A percentile compares a stretch with the other conserved stretches of the same genome.
phyloP scores from a whole-genome alignment of 2,329 filamentous ascomycete genomes.

The Aulographum hederae region DNA sequence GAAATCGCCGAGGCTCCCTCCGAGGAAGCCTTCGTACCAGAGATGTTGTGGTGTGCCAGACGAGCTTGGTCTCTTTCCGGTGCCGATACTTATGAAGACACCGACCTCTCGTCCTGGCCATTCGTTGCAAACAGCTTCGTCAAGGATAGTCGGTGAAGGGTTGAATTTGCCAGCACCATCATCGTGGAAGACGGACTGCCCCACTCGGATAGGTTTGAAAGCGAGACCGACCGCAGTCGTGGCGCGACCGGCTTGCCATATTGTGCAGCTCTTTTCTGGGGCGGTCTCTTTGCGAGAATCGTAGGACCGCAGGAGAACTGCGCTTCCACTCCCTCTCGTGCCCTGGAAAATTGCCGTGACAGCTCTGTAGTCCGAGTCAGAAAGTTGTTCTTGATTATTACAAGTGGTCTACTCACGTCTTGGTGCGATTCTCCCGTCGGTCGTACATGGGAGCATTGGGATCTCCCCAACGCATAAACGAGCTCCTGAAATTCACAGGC shows the following conservation, averaged over 20 bases:
- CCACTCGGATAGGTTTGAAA: constrained; percentile 90
- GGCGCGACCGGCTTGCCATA: constrained; percentile 94
- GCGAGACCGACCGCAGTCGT: constrained; percentile 80
- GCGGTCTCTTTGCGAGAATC: constrained; percentile 84
- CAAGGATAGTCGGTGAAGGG: constrained; percentile 65
- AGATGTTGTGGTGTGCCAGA: constrained; percentile 49
- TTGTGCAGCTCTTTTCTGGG: constrained; percentile 81
- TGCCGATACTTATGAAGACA: constrained; percentile 86
- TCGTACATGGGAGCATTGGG: constrained; percentile 81
- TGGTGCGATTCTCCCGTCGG: constrained; percentile 64
- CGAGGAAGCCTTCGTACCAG: constrained; percentile 83
- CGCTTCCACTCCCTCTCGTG: constrained; percentile 45
- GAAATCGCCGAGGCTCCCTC: constrained; percentile 59
- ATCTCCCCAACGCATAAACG: constrained; percentile 50
- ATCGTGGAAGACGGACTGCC: constrained; percentile 85
- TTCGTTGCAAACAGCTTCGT: constrained; percentile 82
- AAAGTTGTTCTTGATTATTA: background rate
- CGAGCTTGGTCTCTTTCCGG: constrained; percentile 63
- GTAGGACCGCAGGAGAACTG: constrained; percentile 75
- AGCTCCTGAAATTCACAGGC: constrained; percentile 25
- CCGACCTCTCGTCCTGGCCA: constrained; percentile 90
- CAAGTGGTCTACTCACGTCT: constrained; percentile 47
- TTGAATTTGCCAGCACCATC: constrained; percentile 88
- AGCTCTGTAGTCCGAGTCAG: constrained; percentile 37
- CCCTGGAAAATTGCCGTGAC: constrained; percentile 86